Conservation (phyloP, 306 rosid species). For the Aeschynomene evenia region DNA sequence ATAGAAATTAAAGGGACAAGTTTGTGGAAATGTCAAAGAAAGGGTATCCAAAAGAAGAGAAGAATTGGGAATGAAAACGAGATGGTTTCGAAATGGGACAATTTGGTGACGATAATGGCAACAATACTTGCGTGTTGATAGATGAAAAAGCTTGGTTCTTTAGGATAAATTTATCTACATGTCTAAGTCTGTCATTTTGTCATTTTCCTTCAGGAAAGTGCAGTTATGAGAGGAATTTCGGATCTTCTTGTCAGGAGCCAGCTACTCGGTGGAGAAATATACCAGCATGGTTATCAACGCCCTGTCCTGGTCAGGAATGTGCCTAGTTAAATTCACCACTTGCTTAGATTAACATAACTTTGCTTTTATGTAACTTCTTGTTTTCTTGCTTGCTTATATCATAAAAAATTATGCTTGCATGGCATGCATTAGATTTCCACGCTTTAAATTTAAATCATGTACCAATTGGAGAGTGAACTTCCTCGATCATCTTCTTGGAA, state of each 20-base stretch:
- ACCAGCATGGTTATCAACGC: slow-evolving; percentile 33
- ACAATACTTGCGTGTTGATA: slow-evolving; percentile 23
- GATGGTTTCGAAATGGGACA: slow-evolving; percentile 48
- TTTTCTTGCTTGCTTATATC: not conserved
- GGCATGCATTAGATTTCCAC: not conserved
- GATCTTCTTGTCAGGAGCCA: slow-evolving; percentile 22
- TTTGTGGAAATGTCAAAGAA: slow-evolving; percentile 16
- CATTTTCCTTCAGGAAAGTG: not conserved
- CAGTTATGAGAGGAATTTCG: slow-evolving; percentile 9
- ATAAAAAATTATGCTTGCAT: not conserved
- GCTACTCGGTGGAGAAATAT: slow-evolving; percentile 13
- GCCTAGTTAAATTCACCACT: slow-evolving; percentile 34
- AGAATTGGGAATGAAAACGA: slow-evolving; percentile 6
- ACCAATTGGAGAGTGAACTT: not conserved
- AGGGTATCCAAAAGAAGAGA: slow-evolving; percentile 14
- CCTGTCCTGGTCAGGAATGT: not conserved
- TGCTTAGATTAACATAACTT: not conserved
- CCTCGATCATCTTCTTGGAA: not conserved
- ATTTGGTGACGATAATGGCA: slow-evolving; percentile 41
- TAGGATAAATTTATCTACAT: not conserved
- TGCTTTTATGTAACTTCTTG: not conserved
- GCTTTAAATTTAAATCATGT: not conserved
- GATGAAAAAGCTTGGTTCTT: not conserved
- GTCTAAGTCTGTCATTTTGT: slow-evolving; percentile 6
- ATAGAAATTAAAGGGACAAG: not conserved